These are phyloP conservation scores for Gossypium bickii DNA, from an alignment of 345 rosid genomes.

Conservation along the genomic window DNA sequence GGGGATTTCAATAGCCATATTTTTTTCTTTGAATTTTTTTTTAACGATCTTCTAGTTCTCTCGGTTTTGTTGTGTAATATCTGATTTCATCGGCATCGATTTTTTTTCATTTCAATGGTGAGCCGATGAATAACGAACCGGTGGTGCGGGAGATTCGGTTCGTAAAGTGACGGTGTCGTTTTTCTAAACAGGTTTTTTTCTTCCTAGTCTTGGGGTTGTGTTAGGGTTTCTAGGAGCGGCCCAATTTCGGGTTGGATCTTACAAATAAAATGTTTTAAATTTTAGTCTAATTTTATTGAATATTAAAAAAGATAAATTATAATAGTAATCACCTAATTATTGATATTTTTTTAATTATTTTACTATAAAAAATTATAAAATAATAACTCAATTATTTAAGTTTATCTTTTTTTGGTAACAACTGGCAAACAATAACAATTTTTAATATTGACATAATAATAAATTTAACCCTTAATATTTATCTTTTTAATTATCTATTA, in stretches of 20 bases:
- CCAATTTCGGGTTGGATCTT: neutral
- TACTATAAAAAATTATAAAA: too few relatives aligned
- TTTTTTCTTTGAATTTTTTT: neutral
- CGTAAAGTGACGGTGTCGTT: neutral
- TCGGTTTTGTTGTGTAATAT: neutral
- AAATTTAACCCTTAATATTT: too few relatives aligned
- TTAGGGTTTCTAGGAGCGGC: neutral
- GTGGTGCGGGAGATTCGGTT: neutral
- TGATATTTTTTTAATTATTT: too few relatives aligned
- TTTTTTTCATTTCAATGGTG: neutral
- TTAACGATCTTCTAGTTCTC: neutral
- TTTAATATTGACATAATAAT: too few relatives aligned
- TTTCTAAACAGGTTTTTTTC: neutral
- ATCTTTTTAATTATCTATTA: too few relatives aligned
- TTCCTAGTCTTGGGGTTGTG: neutral
- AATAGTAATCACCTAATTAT: too few relatives aligned
- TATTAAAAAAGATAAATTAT: too few relatives aligned
- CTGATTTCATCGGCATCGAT: neutral
- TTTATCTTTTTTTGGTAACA: too few relatives aligned
- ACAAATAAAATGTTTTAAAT: too few relatives aligned
- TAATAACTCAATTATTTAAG: too few relatives aligned
- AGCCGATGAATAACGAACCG: neutral
- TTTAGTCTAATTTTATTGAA: too few relatives aligned
- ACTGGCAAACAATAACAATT: too few relatives aligned
- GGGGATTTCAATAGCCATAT: constrained; percentile 59